Base-by-base conservation (phyloP, 345 rosid species). In the Hypericum androsaemum region DNA sequence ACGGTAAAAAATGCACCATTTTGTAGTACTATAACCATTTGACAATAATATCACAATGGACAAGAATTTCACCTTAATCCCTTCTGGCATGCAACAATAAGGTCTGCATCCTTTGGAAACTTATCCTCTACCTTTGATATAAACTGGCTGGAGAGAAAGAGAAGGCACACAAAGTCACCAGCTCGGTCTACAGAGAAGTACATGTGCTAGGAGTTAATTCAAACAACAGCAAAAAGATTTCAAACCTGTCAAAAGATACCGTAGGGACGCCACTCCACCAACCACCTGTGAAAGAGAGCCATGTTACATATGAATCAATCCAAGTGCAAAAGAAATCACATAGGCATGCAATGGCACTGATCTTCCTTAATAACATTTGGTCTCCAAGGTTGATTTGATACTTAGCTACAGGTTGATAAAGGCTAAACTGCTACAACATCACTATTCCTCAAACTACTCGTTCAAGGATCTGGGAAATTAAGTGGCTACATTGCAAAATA, bases 191-290 rank as follows among this genome's bases (percentile, higher is more conserved):
- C 40, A 17, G 52, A 50, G 4, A 36, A 43, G 38, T 16, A 50
- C 35, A 58, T 38, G 58, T 57, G 42, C 22, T 37, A 41, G 7
- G 41, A 55, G 32, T n/a, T 60, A 10, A 1, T 22, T 12, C 37
- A 56, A 51, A 14, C 28, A 39, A 56, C 37, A 3, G n/a, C 49
- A 28, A 37, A 14, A 37, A 14, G 10, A 62, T 42, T 50, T 51
- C 70, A n/a, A 67, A 89, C 97, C 67, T 80, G 63, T 86, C 65
- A 59, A 70, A 83, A 65, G 82, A 69, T 36, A 89, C 57, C 7
- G 76, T 77, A 48, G 95, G 90, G 41, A 59, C 75, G 36, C 97
- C 97, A 54, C 97, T 89, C 96, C 98, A 84, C 98, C 98, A 89
- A 48, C 96, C 92, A 63, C 98, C 98, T 86, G 68, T 54, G 71